Conservation (phyloP, 78 protist species). For the Chrysochromulina parva region DNA sequence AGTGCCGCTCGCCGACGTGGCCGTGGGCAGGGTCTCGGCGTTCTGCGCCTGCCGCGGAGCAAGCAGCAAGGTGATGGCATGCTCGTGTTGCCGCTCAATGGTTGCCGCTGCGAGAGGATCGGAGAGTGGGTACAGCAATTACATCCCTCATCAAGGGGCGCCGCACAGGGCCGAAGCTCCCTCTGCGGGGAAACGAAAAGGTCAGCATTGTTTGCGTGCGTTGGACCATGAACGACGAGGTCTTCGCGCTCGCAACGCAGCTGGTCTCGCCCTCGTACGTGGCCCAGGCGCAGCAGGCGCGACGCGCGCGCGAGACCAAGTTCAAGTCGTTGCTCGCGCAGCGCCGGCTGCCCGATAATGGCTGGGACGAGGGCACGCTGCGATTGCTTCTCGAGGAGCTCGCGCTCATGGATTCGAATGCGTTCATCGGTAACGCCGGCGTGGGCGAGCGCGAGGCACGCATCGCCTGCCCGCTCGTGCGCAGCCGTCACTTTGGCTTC, state of each 20-base stretch:
- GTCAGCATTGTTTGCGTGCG: too few relatives aligned
- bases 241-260: constrained; percentile 58
- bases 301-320: constrained; percentile 36
- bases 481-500: constrained; percentile 55
- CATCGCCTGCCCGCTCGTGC: constrained; percentile 72
- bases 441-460: constrained; percentile 99
- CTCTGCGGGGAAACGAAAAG: too few relatives aligned
- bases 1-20: too few relatives aligned
- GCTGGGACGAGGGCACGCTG: constrained; percentile 80
- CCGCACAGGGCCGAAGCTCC: too few relatives aligned
- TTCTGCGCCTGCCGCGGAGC: too few relatives aligned
- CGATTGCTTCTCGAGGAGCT: constrained; percentile 63
- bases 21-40: too few relatives aligned
- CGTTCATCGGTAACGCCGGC: constrained; percentile 79
- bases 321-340: constrained; percentile 38
- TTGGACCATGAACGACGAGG: constrained; percentile 56
- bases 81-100: too few relatives aligned
- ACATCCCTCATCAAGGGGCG: too few relatives aligned
- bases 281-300: constrained; percentile 62
- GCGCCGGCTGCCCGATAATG: constrained; percentile 80
- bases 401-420: constrained; percentile 88
- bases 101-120: too few relatives aligned
- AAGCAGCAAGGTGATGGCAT: too few relatives aligned
- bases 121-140: too few relatives aligned
- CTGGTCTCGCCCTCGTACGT: constrained; percentile 63